Percentiles rank a stretch among this genome's conserved stretches.
These are phyloP conservation scores for Pseudisothecium myosuroides DNA, from an alignment of 225 moss, liverwort and hornwort species.

Conservation along the genomic window DNA sequence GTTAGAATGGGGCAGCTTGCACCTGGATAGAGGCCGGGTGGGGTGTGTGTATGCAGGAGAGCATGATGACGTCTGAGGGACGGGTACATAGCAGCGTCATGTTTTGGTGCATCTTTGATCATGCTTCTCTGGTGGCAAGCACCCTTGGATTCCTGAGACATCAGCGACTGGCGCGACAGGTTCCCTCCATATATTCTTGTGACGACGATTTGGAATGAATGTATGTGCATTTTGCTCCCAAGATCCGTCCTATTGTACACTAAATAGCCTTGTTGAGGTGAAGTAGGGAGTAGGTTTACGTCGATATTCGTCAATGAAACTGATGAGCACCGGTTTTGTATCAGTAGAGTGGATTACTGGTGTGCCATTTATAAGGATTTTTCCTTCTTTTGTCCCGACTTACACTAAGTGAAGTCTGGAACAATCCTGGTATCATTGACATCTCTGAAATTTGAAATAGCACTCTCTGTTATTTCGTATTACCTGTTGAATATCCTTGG, in stretches of 20 bases:
- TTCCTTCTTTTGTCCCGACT: not conserved
- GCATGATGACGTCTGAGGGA: not conserved
- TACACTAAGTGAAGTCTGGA: not conserved
- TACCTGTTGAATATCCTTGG: not conserved
- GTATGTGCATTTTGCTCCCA: not conserved
- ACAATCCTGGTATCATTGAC: not conserved
- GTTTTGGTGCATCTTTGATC: not conserved
- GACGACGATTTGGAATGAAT: not conserved
- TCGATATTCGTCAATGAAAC: not conserved
- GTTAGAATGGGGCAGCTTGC: constrained; percentile 82
- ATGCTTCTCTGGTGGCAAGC: not conserved
- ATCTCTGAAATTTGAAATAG: not conserved
- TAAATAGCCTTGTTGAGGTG: not conserved
- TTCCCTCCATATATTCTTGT: not conserved
- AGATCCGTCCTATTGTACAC: constrained; percentile 1
- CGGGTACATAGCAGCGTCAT: not conserved
- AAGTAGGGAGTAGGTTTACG: not conserved
- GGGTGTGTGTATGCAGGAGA: not conserved
- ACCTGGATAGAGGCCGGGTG: constrained; percentile 18
- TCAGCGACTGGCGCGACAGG: not conserved
- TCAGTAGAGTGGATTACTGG: not conserved
- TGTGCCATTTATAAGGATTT: not conserved
- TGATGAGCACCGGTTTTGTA: not conserved
- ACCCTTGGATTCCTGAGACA: not conserved
- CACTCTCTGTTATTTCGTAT: not conserved